A percentile compares a stretch with the other conserved stretches of the same genome.
These are phyloP conservation scores for Austroboletus festivus DNA, from an alignment of 768 basidiomycete species.

Conservation along the genomic window DNA sequence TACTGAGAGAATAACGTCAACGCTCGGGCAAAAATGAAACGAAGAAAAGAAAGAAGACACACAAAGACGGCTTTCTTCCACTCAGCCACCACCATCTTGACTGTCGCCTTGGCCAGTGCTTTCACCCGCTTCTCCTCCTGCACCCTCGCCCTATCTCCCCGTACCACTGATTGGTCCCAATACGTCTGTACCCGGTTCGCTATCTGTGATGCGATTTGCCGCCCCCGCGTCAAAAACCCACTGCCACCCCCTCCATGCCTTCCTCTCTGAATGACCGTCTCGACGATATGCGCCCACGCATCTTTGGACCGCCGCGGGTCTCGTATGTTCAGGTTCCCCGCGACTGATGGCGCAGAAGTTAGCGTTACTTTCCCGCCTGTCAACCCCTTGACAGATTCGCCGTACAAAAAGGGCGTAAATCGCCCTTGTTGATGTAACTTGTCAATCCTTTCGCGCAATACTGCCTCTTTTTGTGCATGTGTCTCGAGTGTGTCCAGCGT, in stretches of 20 bases:
- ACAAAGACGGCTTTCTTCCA: slow-evolving; percentile 90
- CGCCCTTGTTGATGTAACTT: slow-evolving; percentile 47
- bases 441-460: slow-evolving; percentile 41
- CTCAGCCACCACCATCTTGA: slow-evolving; percentile 66
- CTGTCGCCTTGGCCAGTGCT: slow-evolving; percentile 66
- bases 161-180: slow-evolving; percentile 67
- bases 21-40: too few relatives aligned
- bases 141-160: slow-evolving; percentile 53
- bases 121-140: slow-evolving; percentile 68
- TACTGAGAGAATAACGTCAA: slow-evolving; percentile 44
- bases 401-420: slow-evolving; percentile 39
- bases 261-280: slow-evolving; percentile 37
- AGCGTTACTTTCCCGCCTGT: slow-evolving; percentile 1
- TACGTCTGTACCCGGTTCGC: slow-evolving; percentile 66
- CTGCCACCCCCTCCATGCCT: slow-evolving; percentile 12
- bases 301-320: slow-evolving; percentile 37
- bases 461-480: slow-evolving; percentile 43
- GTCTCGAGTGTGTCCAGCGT: slow-evolving; percentile 36
- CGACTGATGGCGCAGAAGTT: slow-evolving; percentile 5
- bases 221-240: slow-evolving; percentile 29
- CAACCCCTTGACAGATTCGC: slow-evolving; percentile 18
- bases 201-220: slow-evolving; percentile 49
- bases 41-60: slow-evolving; percentile 33
- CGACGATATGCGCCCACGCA: slow-evolving; percentile 58
- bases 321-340: slow-evolving; percentile 16